Percentiles rank a stretch among this genome's conserved stretches.
phyloP scores from a whole-genome alignment of 345 rosid species.

The Pugionium cornutum region DNA sequence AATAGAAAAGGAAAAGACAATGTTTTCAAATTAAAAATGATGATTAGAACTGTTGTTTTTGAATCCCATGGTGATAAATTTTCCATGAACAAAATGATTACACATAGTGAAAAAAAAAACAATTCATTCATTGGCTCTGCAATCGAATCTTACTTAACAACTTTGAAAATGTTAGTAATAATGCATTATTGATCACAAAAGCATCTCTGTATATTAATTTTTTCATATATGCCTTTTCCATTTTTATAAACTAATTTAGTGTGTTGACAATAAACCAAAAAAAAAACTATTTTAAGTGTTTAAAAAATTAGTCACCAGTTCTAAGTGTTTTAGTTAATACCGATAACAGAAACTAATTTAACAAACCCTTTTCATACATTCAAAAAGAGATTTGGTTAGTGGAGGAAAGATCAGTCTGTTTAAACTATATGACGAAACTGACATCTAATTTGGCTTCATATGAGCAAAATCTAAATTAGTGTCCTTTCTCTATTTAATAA shows the following conservation, averaged over 20 bases:
- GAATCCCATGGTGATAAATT: slow-evolving; percentile 32
- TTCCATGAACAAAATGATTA: slow-evolving; percentile 42
- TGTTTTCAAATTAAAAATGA: slow-evolving; percentile 28
- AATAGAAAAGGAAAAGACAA: slow-evolving; percentile 25
- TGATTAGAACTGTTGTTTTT: slow-evolving; percentile 36
- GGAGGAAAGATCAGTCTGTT: slow-evolving; percentile 14
- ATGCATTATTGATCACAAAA: slow-evolving; percentile 32
- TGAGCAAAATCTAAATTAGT: slow-evolving; percentile 25
- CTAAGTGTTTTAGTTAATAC: slow-evolving; percentile 4
- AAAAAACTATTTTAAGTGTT: background rate
- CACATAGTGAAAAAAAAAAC: background rate
- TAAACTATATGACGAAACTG: slow-evolving; percentile 32
- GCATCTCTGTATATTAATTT: slow-evolving; percentile 22
- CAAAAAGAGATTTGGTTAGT: slow-evolving; percentile 34
- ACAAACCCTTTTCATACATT: slow-evolving; percentile 25
- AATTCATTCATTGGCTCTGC: slow-evolving; percentile 22
- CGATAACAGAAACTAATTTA: slow-evolving; percentile 18
- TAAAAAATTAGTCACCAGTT: no score
- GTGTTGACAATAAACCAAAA: background rate
- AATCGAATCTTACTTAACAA: slow-evolving; percentile 31
- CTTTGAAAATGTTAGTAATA: slow-evolving; percentile 29
- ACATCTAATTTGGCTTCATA: slow-evolving; percentile 33
- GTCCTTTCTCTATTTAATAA: slow-evolving; percentile 14
- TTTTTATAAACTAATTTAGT: background rate
- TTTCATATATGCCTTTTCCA: background rate